Conservation (phyloP, 2,329 filamentous ascomycete species). For the Sporothrix luriei region DNA sequence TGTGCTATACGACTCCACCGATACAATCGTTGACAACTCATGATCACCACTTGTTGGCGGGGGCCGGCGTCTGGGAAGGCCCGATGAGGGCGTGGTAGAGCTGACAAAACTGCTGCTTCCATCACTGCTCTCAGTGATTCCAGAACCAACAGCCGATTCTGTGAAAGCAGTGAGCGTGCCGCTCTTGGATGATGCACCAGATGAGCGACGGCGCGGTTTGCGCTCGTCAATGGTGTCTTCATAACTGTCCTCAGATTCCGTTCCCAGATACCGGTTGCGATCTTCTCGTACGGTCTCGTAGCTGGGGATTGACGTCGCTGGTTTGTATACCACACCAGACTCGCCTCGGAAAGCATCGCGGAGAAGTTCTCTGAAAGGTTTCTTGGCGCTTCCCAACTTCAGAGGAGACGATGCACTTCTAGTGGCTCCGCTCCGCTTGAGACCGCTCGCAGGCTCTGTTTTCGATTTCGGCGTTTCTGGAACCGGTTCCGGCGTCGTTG, state of each 20-base stretch:
- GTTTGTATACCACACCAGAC: slow-evolving; percentile 51
- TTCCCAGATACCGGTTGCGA: slow-evolving; percentile 25
- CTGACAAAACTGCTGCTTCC: slow-evolving; percentile 34
- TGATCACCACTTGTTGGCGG: slow-evolving; percentile 60
- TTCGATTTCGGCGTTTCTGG: slow-evolving; percentile 42
- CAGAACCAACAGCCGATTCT: slow-evolving; percentile 41
- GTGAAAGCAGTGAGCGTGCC: slow-evolving; percentile 33
- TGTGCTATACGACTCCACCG: slow-evolving; percentile 53
- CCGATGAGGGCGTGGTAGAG: slow-evolving; percentile 35
- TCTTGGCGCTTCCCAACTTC: slow-evolving; percentile 50
- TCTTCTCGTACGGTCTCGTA: slow-evolving; percentile 39
- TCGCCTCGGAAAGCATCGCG: slow-evolving; percentile 66
- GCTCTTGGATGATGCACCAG: slow-evolving; percentile 41
- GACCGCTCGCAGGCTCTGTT: slow-evolving; percentile 38
- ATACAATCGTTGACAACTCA: slow-evolving; percentile 61
- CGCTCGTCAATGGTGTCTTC: slow-evolving; percentile 38
- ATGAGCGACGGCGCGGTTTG: slow-evolving; percentile 41
- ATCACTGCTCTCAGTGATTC: slow-evolving; percentile 35
- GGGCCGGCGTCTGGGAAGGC: slow-evolving; percentile 40
- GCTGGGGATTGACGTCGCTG: slow-evolving; percentile 54
- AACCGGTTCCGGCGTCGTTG: slow-evolving; percentile 14
- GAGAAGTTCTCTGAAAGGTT: slow-evolving; percentile 60
- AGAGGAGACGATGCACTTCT: slow-evolving; percentile 53
- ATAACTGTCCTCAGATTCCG: slow-evolving; percentile 30
- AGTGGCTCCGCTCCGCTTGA: slow-evolving; percentile 61